Conservation (phyloP, 768 basidiomycete genomes). For the Lactarius sanguifluus region DNA sequence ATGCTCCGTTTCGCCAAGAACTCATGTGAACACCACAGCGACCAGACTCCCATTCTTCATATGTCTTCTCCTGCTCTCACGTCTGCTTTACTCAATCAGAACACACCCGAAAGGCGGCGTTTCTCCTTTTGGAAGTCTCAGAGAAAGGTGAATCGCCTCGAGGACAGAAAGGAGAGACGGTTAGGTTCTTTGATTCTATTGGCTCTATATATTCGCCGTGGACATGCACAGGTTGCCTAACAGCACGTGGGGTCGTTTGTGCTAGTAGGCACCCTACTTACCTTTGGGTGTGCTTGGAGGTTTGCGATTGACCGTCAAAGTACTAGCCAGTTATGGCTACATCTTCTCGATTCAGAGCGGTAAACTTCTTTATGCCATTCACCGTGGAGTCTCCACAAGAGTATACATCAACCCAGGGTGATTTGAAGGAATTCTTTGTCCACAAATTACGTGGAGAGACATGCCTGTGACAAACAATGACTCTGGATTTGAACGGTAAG, state of each 20-base stretch:
- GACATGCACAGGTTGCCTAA: background rate
- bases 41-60: background rate
- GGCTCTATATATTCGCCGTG: constrained; percentile 1
- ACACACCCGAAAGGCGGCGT: background rate
- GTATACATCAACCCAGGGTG: too few relatives aligned
- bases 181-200: background rate
- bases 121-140: background rate
- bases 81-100: background rate
- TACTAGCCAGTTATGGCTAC: too few relatives aligned
- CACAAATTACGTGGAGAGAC: too few relatives aligned
- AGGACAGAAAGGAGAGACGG: background rate
- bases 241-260: background rate
- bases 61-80: background rate
- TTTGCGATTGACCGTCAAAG: background rate
- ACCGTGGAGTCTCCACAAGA: too few relatives aligned
- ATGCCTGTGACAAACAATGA: too few relatives aligned
- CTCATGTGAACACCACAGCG: background rate
- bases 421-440: too few relatives aligned
- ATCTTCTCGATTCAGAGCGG: background rate
- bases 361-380: too few relatives aligned
- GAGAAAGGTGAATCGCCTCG: background rate
- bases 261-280: background rate
- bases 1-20: background rate
- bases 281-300: too few relatives aligned
- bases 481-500: too few relatives aligned